Base-by-base conservation (phyloP, 345 rosid genomes). In the Citrus glauca region DNA sequence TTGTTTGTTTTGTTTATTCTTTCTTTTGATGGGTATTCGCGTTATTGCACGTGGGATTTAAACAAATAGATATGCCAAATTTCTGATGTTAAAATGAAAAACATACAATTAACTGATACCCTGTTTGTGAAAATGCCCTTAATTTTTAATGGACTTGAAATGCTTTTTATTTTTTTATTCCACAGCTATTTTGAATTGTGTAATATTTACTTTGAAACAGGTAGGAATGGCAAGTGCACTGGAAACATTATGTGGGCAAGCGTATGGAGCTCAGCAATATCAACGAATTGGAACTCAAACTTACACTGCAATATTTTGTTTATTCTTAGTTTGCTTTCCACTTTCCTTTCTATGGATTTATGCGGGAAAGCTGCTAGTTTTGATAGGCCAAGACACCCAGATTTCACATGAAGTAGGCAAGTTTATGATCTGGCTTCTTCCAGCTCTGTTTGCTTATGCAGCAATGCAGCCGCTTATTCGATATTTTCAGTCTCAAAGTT, bases 191-290 rank as follows among this genome's bases (percentile, higher is more conserved):
- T 5, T 22, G 50, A 63, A 45, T 63, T 20, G 2, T 48, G 7
- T 22, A 22, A 76, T 66, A 0, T 75, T 24, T 65, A 6, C n/a
- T 5, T 53, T 77, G 35, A 20, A n/a, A 66, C 92, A 91, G 98
- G 48, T 87, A 53, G 98, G 99, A 56, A 88, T 93, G 85, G 85
- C 98, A 1, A 84, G 82, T 84, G 97, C 91, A 9, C 78, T 92
- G 78, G 98, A 95, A 82, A 95, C 98, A 42, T 68, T 95, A 66
- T 86, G 92, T 74, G 98, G 99, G 11, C 98, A 93, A 88, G 94
- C 97, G 1, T 84, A 86, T 76, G 98, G 97, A 83, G 94, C 97
- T 42, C 68, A 87, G 38, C 94, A 89, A 48, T 91, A 79, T 38
- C 71, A 71, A 53, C 88, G 66, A 81, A 82, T 92, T 11, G 94